Evolutionary conservation across 768 basidiomycete genomes (phyloP).

Genomic region (Hygrocybe punicea): DNA sequence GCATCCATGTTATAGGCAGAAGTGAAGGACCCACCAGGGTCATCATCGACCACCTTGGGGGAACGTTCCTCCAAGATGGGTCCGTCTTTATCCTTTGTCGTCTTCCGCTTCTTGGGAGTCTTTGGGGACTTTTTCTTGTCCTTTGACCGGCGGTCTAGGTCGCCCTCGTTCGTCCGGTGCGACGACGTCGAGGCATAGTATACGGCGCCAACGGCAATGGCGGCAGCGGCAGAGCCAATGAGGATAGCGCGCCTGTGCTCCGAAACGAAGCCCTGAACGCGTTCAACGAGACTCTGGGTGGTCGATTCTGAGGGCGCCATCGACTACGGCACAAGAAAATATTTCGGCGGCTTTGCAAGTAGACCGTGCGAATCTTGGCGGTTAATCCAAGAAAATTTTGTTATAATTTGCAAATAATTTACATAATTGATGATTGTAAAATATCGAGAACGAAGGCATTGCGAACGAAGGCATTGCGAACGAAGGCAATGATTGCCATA

Average conservation of each 20-base stretch:
- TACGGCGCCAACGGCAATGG: slow-evolving; percentile 68
- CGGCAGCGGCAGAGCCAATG: slow-evolving; percentile 68
- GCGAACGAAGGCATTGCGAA: too few relatives aligned
- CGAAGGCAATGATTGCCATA: too few relatives aligned
- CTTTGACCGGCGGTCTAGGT: slow-evolving; percentile 40
- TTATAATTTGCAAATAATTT: too few relatives aligned
- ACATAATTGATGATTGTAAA: too few relatives aligned
- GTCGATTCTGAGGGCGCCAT: slow-evolving; percentile 1
- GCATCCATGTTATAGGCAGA: background rate
- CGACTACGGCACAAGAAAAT: too few relatives aligned
- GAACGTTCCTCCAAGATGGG: slow-evolving; percentile 81
- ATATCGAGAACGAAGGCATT: too few relatives aligned
- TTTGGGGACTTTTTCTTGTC: slow-evolving; percentile 49
- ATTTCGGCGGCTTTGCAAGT: too few relatives aligned
- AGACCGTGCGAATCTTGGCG: too few relatives aligned
- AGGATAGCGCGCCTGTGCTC: slow-evolving; percentile 78
- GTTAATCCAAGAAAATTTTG: too few relatives aligned
- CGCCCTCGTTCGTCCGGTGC: slow-evolving; percentile 28
- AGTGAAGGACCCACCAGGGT: slow-evolving; percentile 5
- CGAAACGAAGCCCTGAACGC: slow-evolving; percentile 63
- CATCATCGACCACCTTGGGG: slow-evolving; percentile 34
- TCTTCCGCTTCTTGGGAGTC: slow-evolving; percentile 53
- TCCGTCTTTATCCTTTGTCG: slow-evolving; percentile 55
- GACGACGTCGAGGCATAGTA: slow-evolving; percentile 68
- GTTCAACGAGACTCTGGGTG: slow-evolving; percentile 46